Base-by-base conservation (phyloP, 305 asterid genomes). In the Fraxinus latifolia region DNA sequence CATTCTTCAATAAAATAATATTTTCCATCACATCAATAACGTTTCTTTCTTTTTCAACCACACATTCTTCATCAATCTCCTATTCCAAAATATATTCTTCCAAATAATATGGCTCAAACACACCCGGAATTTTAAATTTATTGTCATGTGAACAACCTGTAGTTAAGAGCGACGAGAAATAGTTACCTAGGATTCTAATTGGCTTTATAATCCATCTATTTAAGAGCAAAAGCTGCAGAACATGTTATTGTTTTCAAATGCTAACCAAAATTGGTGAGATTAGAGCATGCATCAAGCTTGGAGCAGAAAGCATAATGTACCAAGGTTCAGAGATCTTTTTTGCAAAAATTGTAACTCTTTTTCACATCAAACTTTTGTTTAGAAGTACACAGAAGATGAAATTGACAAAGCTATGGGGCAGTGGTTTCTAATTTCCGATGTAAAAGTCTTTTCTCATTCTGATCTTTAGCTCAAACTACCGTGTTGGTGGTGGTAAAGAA, bases 311-410 rank as follows among this genome's bases (percentile, higher is more conserved):
- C 55, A 29, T 58, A 68, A 33, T 36, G 23, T 77, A 67, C 29
- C 47, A 81, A 21, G 32, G 70, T 36, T 60, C 67, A 37, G 73
- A 47, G 1, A 78, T 77, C 68, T 58, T 19, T 74, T 74, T 39
- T 55, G n/a, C 34, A 68, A 55, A 55, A 74, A 31, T 25, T 17
- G 17, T 62, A 70, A 73, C 23, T 58, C 68, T n/a, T 15, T 67
- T 32, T 15, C 42, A 0, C 21, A 70, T 29, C 23, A 31, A 32
- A 70, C 21, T 70, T 70, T 31, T 31, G 34, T 70, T 14, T 29
- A 29, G 42, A 83, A 67, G 31, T 80, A 55, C 80, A 60, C 84
- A 23, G 31, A 44, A 29, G 80, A 62, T 62, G 74, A 33, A 72
- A 76, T 71, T 19, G 42, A 36, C 34, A 62, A 76, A 33, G 53